Conservation (phyloP, 495 filamentous ascomycete genomes). For the Viridothelium virens region DNA sequence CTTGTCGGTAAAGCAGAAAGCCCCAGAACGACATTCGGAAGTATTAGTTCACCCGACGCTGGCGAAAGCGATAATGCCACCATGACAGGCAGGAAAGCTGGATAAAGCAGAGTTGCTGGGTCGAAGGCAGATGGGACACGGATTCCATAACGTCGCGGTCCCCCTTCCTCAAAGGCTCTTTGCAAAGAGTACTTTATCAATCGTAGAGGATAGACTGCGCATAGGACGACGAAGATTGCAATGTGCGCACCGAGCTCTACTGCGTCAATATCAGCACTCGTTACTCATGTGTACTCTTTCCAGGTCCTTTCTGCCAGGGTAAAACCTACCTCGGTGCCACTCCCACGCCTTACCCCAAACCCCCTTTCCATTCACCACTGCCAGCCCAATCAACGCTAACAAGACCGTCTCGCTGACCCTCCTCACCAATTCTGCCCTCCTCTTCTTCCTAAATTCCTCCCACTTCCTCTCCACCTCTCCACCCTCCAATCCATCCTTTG, state of each 20-base stretch:
- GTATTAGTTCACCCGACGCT: slow-evolving; percentile 46
- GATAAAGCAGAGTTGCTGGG: slow-evolving; percentile 85
- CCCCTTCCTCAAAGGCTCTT: not conserved
- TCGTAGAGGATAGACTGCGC: slow-evolving; percentile 43
- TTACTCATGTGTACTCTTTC: not conserved
- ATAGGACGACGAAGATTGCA: slow-evolving; percentile 35
- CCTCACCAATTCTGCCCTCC: slow-evolving; percentile 31
- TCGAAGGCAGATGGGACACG: slow-evolving; percentile 70
- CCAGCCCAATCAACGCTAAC: slow-evolving; percentile 23
- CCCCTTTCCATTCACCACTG: slow-evolving; percentile 26
- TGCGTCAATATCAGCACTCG: slow-evolving; percentile 37
- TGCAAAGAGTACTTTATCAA: slow-evolving; percentile 14
- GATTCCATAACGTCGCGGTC: slow-evolving; percentile 25
- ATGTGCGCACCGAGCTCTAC: slow-evolving; percentile 45
- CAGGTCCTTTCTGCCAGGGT: slow-evolving; percentile 12
- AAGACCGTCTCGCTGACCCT: slow-evolving; percentile 32
- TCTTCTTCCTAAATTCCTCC: slow-evolving; percentile 28
- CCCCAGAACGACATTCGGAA: slow-evolving; percentile 74
- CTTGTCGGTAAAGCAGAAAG: slow-evolving; percentile 67
- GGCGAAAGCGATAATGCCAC: slow-evolving; percentile 69
- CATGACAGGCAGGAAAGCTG: slow-evolving; percentile 63
- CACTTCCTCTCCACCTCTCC: slow-evolving; percentile 14
- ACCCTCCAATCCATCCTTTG: not conserved
- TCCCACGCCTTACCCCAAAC: slow-evolving; percentile 25
- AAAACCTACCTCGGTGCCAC: slow-evolving; percentile 32